Conservation (phyloP, 352 stramenopile genomes). For the Plasmopara viticola region DNA sequence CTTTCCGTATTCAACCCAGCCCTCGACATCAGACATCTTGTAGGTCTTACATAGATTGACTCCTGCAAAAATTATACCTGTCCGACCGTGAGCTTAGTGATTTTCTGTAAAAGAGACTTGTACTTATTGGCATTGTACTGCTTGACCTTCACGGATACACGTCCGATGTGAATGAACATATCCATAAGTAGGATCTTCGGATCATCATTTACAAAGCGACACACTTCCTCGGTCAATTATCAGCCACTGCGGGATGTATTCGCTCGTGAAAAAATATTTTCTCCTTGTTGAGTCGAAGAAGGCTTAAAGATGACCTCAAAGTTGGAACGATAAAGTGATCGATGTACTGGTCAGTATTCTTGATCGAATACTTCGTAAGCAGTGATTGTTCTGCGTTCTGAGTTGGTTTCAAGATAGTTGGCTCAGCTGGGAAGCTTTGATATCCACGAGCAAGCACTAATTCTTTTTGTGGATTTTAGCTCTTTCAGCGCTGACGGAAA, state of each 20-base stretch:
- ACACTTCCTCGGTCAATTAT: slow-evolving; percentile 11
- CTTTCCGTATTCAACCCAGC: too few relatives aligned
- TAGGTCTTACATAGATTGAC: too few relatives aligned
- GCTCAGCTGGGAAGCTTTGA: background rate
- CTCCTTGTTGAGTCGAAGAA: slow-evolving; percentile 3
- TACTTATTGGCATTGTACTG: too few relatives aligned
- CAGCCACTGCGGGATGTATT: too few relatives aligned
- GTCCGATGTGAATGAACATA: slow-evolving; percentile 9
- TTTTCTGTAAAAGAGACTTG: too few relatives aligned
- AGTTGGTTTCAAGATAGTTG: background rate
- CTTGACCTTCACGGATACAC: too few relatives aligned
- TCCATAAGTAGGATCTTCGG: slow-evolving; percentile 10
- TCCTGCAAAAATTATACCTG: too few relatives aligned
- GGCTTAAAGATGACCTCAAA: slow-evolving; percentile 1
- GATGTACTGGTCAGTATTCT: background rate
- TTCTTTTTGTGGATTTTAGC: background rate
- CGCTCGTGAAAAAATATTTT: slow-evolving; percentile 11
- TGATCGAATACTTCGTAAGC: slow-evolving; percentile 1
- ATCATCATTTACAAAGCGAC: slow-evolving; percentile 14
- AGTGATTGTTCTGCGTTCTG: background rate
- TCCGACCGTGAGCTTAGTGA: too few relatives aligned
- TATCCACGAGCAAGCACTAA: background rate
- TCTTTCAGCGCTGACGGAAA: slow-evolving; percentile 1
- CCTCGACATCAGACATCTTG: too few relatives aligned
- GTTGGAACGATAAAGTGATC: background rate